Evolutionary conservation across 495 filamentous ascomycete species (phyloP).

Genomic region (Cercophora sp.): DNA sequence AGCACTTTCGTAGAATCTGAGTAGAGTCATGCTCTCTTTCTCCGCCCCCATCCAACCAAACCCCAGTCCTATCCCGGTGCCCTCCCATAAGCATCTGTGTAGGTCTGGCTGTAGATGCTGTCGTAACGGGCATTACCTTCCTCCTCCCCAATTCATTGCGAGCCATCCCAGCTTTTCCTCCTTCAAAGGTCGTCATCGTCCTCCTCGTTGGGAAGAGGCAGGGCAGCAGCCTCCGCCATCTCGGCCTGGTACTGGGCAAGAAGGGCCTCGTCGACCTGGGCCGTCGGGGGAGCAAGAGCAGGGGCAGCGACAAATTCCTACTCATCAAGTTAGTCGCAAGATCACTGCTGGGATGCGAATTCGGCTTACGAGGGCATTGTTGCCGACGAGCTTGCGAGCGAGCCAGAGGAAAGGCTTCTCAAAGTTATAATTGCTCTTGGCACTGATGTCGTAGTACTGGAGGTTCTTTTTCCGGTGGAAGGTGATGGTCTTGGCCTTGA

Average conservation of each 20-base stretch:
- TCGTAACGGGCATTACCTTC: slow-evolving; percentile 32
- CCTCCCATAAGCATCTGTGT: slow-evolving; percentile 16
- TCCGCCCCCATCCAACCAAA: slow-evolving; percentile 8
- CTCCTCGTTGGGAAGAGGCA: slow-evolving; percentile 95
- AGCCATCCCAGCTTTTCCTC: slow-evolving; percentile 12
- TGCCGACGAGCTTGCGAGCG: slow-evolving; percentile 95
- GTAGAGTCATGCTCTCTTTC: slow-evolving; percentile 10
- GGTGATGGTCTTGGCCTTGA: slow-evolving; percentile 99
- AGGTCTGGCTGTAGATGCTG: slow-evolving; percentile 22
- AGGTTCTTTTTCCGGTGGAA: slow-evolving; percentile 99
- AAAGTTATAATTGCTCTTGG: slow-evolving; percentile 99
- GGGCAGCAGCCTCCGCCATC: slow-evolving; percentile 74
- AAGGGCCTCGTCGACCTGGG: slow-evolving; percentile 76
- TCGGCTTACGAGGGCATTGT: slow-evolving; percentile 71
- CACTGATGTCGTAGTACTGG: slow-evolving; percentile 99
- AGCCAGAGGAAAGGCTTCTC: slow-evolving; percentile 99
- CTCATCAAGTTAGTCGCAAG: slow-evolving; percentile 17
- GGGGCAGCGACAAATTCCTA: slow-evolving; percentile 98
- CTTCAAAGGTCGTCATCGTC: slow-evolving; percentile 63
- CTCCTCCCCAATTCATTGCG: slow-evolving; percentile 6
- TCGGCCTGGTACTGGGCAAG: slow-evolving; percentile 80
- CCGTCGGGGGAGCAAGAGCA: slow-evolving; percentile 90
- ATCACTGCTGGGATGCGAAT: background rate
- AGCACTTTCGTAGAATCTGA: slow-evolving; percentile 11
- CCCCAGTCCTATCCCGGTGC: slow-evolving; percentile 19